Conservation (phyloP, 352 stramenopile genomes). For the Globisporangium solare region DNA sequence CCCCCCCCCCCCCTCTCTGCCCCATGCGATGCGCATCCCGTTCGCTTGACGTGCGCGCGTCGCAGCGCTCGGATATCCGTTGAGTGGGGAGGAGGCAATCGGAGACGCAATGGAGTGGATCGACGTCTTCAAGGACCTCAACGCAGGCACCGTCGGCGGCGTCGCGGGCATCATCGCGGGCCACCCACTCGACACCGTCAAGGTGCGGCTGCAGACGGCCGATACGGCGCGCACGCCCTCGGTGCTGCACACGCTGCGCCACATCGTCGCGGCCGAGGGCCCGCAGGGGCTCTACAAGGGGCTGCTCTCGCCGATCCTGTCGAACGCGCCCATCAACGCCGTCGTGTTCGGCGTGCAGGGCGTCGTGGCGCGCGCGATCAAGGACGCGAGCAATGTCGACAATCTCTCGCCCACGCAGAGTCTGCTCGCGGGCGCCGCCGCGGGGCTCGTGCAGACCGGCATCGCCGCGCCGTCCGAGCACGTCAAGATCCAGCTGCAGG, state of each 20-base stretch:
- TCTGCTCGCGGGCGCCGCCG: constrained; percentile 50
- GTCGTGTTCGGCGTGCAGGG: constrained; percentile 80
- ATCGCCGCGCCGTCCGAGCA: constrained; percentile 73
- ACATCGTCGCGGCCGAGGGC: constrained; percentile 56
- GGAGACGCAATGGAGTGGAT: constrained; percentile 63
- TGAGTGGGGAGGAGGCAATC: neutral
- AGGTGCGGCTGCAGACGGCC: constrained; percentile 77
- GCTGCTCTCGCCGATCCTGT: constrained; percentile 70
- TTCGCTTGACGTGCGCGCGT: neutral
- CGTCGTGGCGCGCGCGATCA: constrained; percentile 38
- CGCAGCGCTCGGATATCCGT: too few species aligned
- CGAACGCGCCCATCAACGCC: constrained; percentile 84
- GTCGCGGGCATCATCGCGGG: constrained; percentile 73
- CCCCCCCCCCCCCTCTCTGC: neutral
- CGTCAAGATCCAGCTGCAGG: constrained; percentile 84
- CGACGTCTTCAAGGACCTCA: constrained; percentile 79
- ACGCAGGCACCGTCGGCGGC: constrained; percentile 75
- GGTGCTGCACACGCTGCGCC: constrained; percentile 41
- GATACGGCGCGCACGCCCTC: constrained; percentile 22
- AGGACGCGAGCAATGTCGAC: constrained; percentile 25
- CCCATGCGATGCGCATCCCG: neutral
- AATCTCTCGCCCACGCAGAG: constrained; percentile 38
- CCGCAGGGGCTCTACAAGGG: constrained; percentile 69
- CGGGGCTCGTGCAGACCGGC: constrained; percentile 60
- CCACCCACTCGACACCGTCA: constrained; percentile 85